Evolutionary conservation across 2,329 filamentous ascomycete genomes (phyloP).

Genomic region (Xylariaceae sp.): DNA sequence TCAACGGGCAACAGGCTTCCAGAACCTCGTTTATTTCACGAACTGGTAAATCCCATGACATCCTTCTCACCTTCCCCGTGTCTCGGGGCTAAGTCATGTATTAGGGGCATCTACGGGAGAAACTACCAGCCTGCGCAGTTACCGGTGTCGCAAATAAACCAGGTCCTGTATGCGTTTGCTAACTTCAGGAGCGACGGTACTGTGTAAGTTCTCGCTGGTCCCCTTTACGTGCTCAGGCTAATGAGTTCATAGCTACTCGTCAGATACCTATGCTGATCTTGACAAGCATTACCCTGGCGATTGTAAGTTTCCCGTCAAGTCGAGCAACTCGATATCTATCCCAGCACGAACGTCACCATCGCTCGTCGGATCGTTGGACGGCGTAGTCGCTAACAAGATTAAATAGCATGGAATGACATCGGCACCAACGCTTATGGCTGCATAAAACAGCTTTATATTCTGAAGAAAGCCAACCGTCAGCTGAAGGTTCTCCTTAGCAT

Average conservation of each 20-base stretch:
- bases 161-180: slow-evolving; percentile 76
- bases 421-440: slow-evolving; percentile 74
- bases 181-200: slow-evolving; percentile 67
- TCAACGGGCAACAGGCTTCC: slow-evolving; percentile 31
- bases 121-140: slow-evolving; percentile 68
- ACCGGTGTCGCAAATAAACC: slow-evolving; percentile 63
- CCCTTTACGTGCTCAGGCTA: neutral
- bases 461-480: slow-evolving; percentile 72
- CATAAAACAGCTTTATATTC: slow-evolving; percentile 69
- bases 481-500: slow-evolving; percentile 75
- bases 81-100: slow-evolving; percentile 4
- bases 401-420: slow-evolving; percentile 50
- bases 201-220: slow-evolving; percentile 45
- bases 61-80: neutral
- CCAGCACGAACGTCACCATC: neutral
- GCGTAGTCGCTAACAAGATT: slow-evolving; percentile 14
- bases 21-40: slow-evolving; percentile 43
- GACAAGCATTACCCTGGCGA: slow-evolving; percentile 70
- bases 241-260: slow-evolving; percentile 45
- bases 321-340: neutral
- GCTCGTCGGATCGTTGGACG: neutral
- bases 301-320: slow-evolving; percentile 36
- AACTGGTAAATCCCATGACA: slow-evolving; percentile 39
- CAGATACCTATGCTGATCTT: slow-evolving; percentile 63
- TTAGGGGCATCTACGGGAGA: slow-evolving; percentile 65